phyloP scores from a whole-genome alignment of 1,284 basidiomycete species.

The Cerrena zonata region DNA sequence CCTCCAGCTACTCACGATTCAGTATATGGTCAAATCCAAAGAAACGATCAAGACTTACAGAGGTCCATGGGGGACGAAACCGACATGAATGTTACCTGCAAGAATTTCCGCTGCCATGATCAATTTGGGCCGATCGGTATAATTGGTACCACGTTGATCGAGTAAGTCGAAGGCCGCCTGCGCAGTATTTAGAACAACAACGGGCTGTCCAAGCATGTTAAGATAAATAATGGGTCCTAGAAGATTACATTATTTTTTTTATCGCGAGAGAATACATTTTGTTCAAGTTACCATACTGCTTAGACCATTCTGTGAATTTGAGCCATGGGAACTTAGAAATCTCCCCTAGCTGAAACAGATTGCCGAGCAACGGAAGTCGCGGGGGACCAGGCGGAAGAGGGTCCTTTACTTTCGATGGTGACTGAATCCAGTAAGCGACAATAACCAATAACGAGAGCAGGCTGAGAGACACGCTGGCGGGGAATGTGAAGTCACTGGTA shows the following conservation, averaged over 20 bases:
- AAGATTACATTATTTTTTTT: neutral
- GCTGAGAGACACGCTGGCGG: neutral
- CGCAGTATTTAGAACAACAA: conserved; percentile 24
- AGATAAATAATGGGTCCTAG: conserved; percentile 13
- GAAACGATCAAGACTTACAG: conserved; percentile 5
- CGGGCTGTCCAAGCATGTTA: conserved; percentile 20
- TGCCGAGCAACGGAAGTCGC: conserved; percentile 4
- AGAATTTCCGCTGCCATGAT: conserved; percentile 14
- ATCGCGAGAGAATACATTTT: too few species aligned
- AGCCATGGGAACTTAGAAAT: neutral
- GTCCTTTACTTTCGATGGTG: neutral
- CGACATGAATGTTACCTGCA: conserved; percentile 10
- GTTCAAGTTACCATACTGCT: neutral
- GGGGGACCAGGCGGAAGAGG: conserved; percentile 8
- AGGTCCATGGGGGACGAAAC: conserved; percentile 11
- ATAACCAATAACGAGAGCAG: neutral
- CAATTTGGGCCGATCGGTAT: conserved; percentile 21
- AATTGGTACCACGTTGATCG: conserved; percentile 20
- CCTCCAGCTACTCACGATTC: neutral
- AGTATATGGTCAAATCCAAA: neutral
- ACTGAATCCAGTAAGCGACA: neutral
- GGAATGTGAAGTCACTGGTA: neutral
- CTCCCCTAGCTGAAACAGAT: neutral
- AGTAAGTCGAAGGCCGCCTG: conserved; percentile 22
- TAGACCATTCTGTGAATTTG: neutral